These are phyloP conservation scores for Ustilago tritici DNA, from an alignment of 1,284 basidiomycete genomes.

Conservation along the genomic window DNA sequence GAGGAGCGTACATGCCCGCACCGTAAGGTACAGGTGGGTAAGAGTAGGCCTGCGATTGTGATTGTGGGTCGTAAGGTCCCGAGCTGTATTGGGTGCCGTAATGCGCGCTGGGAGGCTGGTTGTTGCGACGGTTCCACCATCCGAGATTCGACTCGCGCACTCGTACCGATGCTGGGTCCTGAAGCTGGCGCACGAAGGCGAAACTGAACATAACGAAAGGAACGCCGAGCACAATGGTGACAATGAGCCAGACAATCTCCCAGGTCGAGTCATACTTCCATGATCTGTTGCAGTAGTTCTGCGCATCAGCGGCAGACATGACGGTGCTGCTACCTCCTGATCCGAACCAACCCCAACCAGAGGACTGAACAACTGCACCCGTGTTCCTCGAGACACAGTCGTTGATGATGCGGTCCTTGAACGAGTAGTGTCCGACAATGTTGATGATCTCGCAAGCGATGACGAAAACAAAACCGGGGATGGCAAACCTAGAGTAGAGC, in stretches of 20 bases:
- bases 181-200: conserved; percentile 55
- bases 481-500: conserved; percentile 37
- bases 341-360: conserved; percentile 32
- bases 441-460: conserved; percentile 53
- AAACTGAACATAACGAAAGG: conserved; percentile 61
- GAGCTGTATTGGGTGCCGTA: conserved; percentile 24
- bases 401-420: conserved; percentile 52
- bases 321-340: conserved; percentile 16
- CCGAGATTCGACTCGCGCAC: conserved; percentile 25
- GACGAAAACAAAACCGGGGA: conserved; percentile 46
- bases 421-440: conserved; percentile 51
- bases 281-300: conserved; percentile 42
- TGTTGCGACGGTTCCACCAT: conserved; percentile 37
- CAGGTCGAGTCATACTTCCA: conserved; percentile 53
- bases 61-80: conserved; percentile 48
- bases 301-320: conserved; percentile 43
- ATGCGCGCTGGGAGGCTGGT: conserved; percentile 41
- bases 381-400: conserved; percentile 54
- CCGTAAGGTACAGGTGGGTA: conserved; percentile 49
- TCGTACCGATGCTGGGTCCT: conserved; percentile 50
- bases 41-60: conserved; percentile 38
- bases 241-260: conserved; percentile 59
- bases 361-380: conserved; percentile 20
- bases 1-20: conserved; percentile 29
- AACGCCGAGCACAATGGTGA: conserved; percentile 48